Base-by-base conservation (phyloP, 164 flowering plant genomes). In the grape (Vitis vinifera) region DNA sequence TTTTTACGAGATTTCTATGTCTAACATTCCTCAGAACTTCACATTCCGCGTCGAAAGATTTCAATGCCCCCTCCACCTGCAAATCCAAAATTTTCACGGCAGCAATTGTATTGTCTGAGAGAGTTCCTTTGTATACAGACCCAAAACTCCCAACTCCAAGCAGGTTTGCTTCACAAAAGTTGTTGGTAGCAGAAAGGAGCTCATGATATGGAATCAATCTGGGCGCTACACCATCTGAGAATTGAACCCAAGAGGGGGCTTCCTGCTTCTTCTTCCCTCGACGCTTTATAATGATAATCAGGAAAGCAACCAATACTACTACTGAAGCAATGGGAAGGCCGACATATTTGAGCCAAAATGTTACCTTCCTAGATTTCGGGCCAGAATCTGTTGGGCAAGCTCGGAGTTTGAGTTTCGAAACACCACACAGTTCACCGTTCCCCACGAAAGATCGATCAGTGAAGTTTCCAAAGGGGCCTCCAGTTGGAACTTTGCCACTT, bases 381-480 rank as follows among this genome's bases (percentile, higher is more conserved):
- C 10, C 51, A 23, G 27, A 23, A 50, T 50, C 5, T 8, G 15
- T 51, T 13, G 53, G 53, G 53, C 53, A 51, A 51, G 53, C 53
- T 51, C 13, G 53, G 53, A 51, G 53, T 51, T 50, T 12, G 3
- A 17, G 57, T 9, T 37, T 37, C 44, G 44, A 6, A 9, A 30
- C 9, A 4, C 76, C 76, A 56, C 76, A 73, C 2, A 73, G 27
- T 17, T 48, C 71, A 31, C 19, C 50, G 17, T 73, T 73, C 0
- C 52, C 27, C 51, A 61, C 29, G 37, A 73, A 73, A 1, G 76
- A 73, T 49, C 0, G 23, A 19, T 12, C 37, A 3, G 71, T 59
- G 59, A 73, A 73, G 56, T 73, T 67, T 6, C 11, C 30, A 23
- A 73, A 73, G 49, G 67, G 66, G 3, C 76, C 76, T 12, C 56